These are phyloP conservation scores for Phoma sp. DNA, from an alignment of 2,329 filamentous ascomycete genomes.

Conservation along the genomic window DNA sequence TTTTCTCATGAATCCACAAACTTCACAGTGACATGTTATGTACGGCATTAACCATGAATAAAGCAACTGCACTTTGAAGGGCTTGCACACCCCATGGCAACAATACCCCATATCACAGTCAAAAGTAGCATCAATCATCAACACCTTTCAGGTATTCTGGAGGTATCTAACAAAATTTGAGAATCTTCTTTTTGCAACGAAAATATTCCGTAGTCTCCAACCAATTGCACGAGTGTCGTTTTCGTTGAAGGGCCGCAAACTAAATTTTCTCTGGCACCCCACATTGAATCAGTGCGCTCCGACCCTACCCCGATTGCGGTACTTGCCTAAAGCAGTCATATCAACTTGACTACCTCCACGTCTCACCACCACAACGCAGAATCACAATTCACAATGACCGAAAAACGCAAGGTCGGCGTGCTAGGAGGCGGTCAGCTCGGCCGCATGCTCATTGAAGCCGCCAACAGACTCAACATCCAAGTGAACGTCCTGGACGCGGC, in stretches of 20 bases:
- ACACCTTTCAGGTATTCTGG: background rate
- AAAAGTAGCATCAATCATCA: background rate
- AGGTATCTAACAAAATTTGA: background rate
- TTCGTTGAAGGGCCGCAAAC: conserved; percentile 22
- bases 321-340: conserved; percentile 30
- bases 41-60: too few species aligned
- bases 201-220: background rate
- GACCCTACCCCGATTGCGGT: conserved; percentile 23
- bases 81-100: too few species aligned
- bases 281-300: conserved; percentile 29
- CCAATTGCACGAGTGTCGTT: conserved; percentile 11
- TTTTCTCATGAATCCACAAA: conserved; percentile 34
- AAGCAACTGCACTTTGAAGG: too few species aligned
- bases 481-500: conserved; percentile 81
- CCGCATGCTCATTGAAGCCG: conserved; percentile 92
- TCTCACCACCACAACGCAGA: conserved; percentile 1
- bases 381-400: conserved; percentile 31
- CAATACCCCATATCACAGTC: too few species aligned
- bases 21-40: conserved; percentile 6
- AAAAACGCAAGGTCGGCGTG: conserved; percentile 46
- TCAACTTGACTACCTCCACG: conserved; percentile 17
- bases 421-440: conserved; percentile 69
- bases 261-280: conserved; percentile 36
- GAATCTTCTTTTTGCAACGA: background rate
- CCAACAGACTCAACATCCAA: conserved; percentile 77